A percentile compares a stretch with the other conserved stretches of the same genome.
phyloP scores from a whole-genome alignment of 2,329 filamentous ascomycete genomes.

The Xylaria sp. region DNA sequence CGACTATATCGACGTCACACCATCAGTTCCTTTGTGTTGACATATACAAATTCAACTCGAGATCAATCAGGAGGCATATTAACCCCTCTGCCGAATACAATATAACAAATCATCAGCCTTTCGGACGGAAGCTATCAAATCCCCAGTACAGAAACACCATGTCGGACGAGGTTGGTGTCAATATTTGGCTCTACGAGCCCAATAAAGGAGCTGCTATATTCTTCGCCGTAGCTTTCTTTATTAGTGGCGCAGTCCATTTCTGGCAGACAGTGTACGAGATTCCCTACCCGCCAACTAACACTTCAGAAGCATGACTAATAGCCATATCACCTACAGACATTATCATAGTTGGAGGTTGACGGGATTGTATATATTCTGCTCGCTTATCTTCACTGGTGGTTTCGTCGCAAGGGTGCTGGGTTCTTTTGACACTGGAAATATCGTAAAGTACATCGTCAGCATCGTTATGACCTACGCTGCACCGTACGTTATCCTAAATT shows the following conservation, averaged over 20 bases:
- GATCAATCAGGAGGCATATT: not conserved
- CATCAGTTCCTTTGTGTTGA: not conserved
- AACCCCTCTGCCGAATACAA: not conserved
- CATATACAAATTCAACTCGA: not conserved
- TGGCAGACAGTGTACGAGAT: constrained; percentile 59
- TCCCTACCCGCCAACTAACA: not conserved
- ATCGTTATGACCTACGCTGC: constrained; percentile 51
- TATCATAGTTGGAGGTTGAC: constrained; percentile 68
- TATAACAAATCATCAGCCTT: not conserved
- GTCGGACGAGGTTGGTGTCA: constrained; percentile 53
- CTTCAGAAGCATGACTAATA: constrained; percentile 1
- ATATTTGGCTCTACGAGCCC: constrained; percentile 59
- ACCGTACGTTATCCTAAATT: constrained; percentile 43
- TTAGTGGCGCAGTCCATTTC: constrained; percentile 52
- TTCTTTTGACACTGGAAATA: constrained; percentile 57
- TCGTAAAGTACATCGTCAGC: constrained; percentile 57
- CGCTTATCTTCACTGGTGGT: constrained; percentile 64
- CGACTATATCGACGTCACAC: not conserved
- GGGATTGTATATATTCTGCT: constrained; percentile 63
- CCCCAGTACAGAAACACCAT: constrained; percentile 32
- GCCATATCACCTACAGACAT: constrained; percentile 50
- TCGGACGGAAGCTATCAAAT: not conserved
- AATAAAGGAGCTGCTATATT: constrained; percentile 60
- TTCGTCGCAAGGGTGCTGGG: constrained; percentile 61
- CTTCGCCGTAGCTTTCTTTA: constrained; percentile 55